Evolutionary conservation across 192 early-diverging fungal species (phyloP), one percentile per base, ranked within the genome.

Genomic region (Coemansia sp.): DNA sequence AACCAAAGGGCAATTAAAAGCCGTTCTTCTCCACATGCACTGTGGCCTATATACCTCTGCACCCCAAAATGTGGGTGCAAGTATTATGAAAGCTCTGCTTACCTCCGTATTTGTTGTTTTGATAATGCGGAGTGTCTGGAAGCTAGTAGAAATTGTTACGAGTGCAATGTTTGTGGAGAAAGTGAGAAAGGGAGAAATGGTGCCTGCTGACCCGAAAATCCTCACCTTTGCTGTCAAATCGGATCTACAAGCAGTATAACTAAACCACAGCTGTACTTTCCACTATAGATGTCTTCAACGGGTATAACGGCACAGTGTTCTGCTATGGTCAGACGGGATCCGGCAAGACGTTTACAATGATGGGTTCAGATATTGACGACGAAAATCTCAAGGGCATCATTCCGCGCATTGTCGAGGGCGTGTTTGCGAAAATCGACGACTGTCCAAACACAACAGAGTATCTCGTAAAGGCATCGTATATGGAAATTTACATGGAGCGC

Each of bases 401-500:
- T 51, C 98, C 98, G 14, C 92, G 96, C 53, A 90, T 99, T 58
- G 90, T 98, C 23, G 93, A 96, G 69, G 89, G 87, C 67, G 92
- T 99, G 50, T 99, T 99, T 62, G 82, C 81, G 17, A 90, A 89
- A 48, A 99, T 99, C 66, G 78, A 90, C 78, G 88, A 85, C 18
- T 90, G 95, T 11, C 95, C 98, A 46, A 80, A 88, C 6, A 94
- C 89, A 39, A 83, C 98, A 62, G 96, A 98, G 79, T 99, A 97
- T 78, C 98, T 95, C 17, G 96, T 99, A 61, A 92, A 95, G 65
- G 91, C 94, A 4, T 96, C 94, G n/a, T 99, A 89, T 80, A 98
- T 99, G 95, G 98, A 99, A 85, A 97, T 99, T 63, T 99, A 99
- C 81, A 99, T 98, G 96, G 98, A 99, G 64, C 92, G 90, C 69